These are phyloP conservation scores for Cryptosporidium ubiquitum DNA, from an alignment of 169 alveolate genomes.

Conservation along the genomic window DNA sequence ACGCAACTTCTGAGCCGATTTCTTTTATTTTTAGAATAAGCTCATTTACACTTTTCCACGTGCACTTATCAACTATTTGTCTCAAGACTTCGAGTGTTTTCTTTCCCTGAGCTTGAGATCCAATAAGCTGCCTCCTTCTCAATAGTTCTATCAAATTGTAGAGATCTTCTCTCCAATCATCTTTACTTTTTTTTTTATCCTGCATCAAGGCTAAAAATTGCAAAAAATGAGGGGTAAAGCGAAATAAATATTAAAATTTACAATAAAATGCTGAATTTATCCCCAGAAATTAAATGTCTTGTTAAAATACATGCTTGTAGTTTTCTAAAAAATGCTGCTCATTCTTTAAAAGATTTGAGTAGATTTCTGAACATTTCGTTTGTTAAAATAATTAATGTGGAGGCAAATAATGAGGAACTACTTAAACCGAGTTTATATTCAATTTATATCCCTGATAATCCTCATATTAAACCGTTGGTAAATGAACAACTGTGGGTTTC, in stretches of 20 bases:
- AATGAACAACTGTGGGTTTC: slow-evolving; percentile 64
- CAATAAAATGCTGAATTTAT: slow-evolving; percentile 13
- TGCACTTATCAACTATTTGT: slow-evolving; percentile 42
- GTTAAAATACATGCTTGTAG: slow-evolving; percentile 45
- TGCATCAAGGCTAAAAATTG: slow-evolving; percentile 14
- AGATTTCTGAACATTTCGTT: slow-evolving; percentile 4
- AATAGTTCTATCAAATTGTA: slow-evolving; percentile 30
- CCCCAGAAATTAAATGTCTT: slow-evolving; percentile 16
- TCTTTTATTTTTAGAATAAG: slow-evolving; percentile 1
- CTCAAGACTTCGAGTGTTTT: slow-evolving; percentile 58
- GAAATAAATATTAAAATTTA: neutral
- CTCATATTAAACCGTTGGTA: slow-evolving; percentile 33
- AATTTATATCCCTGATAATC: slow-evolving; percentile 49
- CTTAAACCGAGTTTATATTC: slow-evolving; percentile 9
- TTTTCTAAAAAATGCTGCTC: slow-evolving; percentile 5
- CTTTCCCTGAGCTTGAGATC: slow-evolving; percentile 53
- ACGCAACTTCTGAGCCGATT: slow-evolving; percentile 30
- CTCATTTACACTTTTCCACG: slow-evolving; percentile 64
- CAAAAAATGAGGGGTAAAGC: slow-evolving; percentile 15
- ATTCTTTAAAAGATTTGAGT: neutral
- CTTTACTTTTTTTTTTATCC: slow-evolving; percentile 42
- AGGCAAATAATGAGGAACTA: neutral
- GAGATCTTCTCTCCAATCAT: slow-evolving; percentile 64
- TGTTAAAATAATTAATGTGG: slow-evolving; percentile 6
- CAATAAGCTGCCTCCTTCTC: slow-evolving; percentile 47